Evolutionary conservation across 176 grass and related monocot species (phyloP), one percentile per base, ranked within the genome.

Genomic region (Saccharum officinarum): DNA sequence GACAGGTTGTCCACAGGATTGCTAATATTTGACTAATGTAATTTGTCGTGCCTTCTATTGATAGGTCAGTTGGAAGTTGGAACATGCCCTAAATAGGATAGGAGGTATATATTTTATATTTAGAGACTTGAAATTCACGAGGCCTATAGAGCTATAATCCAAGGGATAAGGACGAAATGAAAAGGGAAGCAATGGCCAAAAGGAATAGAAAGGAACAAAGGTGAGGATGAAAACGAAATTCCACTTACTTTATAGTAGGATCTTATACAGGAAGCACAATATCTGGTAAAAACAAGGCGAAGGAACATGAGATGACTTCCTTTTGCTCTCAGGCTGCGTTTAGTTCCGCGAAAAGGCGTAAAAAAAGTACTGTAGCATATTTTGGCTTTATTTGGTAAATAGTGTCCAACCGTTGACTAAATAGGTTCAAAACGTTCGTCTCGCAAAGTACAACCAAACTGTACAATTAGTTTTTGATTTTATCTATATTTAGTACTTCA

Each of bases 241-340:
- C 33, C 28, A 26, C 52, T 63, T 50, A 26, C 11, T 20, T 54
- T 6, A 62, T 26, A 26, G n/a, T 26, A 71, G 23, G 31, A 83
- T 88, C 31, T 63, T 78, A 25, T 26, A 62, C n/a, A 55, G 31
- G 49, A 77, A 75, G 41, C 69, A 61, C 11, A 70, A 61, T 69
- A 77, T 60, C 42, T 52, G 12, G 50, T 44, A 76, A 77, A 70
- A 76, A 18, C 42, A 9, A 10, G 33, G 71, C 75, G 42, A 82
- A 74, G 45, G 55, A 67, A 38, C 20, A 46, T 80, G 23, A 44
- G 25, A 30, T 75, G 8, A 36, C 54, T 47, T 76, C n/a, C 18
- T 81, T 77, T 25, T 64, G 41, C 31, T 23, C 50, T 77, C n/a
- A n/a, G n/a, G n/a, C n/a, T n/a, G n/a, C n/a, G n/a, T n/a, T n/a